phyloP scores from a whole-genome alignment of 2,329 filamentous ascomycete genomes.

The Penicillium sp. region DNA sequence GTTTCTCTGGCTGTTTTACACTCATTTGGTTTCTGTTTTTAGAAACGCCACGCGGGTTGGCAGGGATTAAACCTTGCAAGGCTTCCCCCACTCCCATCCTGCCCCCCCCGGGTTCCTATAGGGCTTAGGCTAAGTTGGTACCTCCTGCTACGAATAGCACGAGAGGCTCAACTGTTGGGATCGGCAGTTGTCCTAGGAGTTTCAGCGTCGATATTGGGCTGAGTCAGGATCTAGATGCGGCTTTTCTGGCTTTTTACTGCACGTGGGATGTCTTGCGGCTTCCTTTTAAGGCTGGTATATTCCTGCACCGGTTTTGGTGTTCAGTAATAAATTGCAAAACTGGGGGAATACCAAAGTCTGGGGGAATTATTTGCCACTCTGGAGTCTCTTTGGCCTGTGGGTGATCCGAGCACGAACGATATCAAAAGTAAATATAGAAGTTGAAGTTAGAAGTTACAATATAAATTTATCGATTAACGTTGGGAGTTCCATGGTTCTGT shows the following conservation, averaged over 20 bases:
- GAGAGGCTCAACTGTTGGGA: neutral
- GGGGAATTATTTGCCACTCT: conserved; percentile 4
- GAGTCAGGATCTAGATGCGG: neutral
- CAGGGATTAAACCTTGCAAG: conserved; percentile 1
- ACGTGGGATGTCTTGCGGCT: neutral
- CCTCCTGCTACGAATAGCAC: neutral
- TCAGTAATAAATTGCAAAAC: neutral
- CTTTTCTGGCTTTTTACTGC: neutral
- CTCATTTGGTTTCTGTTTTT: conserved; percentile 11
- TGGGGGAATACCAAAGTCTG: neutral
- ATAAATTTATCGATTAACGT: neutral
- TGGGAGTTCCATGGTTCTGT: neutral
- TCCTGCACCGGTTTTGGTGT: neutral
- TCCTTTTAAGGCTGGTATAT: neutral
- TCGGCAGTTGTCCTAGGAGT: neutral
- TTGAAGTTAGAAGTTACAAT: neutral
- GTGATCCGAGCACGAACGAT: conserved; percentile 1
- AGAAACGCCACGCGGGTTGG: conserved; percentile 14
- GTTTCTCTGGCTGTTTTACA: neutral
- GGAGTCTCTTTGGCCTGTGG: neutral
- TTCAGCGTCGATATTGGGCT: neutral
- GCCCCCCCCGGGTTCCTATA: neutral
- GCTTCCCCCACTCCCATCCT: neutral
- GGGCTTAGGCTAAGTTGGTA: conserved; percentile 1
- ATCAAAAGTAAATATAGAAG: neutral